phyloP scores from a whole-genome alignment of 1,284 basidiomycete genomes.

The Cryptococcus maquisensis region DNA sequence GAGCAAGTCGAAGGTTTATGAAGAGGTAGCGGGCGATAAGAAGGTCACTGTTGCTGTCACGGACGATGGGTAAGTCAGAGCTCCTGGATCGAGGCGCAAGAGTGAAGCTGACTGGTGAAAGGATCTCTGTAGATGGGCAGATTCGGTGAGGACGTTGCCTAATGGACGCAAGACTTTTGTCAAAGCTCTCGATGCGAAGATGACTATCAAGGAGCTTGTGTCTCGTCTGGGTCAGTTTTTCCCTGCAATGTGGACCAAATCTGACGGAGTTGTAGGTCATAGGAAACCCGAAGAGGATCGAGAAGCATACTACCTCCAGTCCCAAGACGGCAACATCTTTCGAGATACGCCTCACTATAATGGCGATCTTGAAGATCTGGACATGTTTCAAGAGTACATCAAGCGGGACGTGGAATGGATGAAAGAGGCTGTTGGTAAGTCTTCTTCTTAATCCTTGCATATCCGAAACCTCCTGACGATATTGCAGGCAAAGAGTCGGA shows the following conservation, averaged over 20 bases:
- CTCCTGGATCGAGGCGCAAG: not conserved
- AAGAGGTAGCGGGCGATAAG: constrained; percentile 55
- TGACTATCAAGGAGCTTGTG: constrained; percentile 63
- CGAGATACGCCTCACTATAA: constrained; percentile 23
- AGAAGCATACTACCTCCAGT: constrained; percentile 64
- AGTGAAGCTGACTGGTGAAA: not conserved
- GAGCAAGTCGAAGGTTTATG: constrained; percentile 22
- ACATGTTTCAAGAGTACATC: constrained; percentile 59
- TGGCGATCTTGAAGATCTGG: constrained; percentile 57
- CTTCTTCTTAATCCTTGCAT: not conserved
- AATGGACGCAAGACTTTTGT: constrained; percentile 66
- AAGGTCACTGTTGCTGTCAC: constrained; percentile 72
- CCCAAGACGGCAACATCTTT: constrained; percentile 84
- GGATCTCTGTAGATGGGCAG: constrained; percentile 61
- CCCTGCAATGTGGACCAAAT: not conserved
- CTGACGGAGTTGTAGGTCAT: not conserved
- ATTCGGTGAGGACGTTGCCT: constrained; percentile 58
- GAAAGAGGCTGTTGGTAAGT: constrained; percentile 68
- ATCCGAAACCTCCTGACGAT: not conserved
- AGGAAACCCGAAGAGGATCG: not conserved
- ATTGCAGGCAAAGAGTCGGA: constrained; percentile 57
- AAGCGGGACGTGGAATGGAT: constrained; percentile 67
- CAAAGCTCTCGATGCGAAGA: constrained; percentile 66
- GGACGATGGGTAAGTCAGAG: constrained; percentile 67
- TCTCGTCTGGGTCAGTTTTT: constrained; percentile 43